Evolutionary conservation across 2,329 filamentous ascomycete genomes (phyloP), one percentile per base, ranked within the genome.

Genomic region (Venturia asperata): DNA sequence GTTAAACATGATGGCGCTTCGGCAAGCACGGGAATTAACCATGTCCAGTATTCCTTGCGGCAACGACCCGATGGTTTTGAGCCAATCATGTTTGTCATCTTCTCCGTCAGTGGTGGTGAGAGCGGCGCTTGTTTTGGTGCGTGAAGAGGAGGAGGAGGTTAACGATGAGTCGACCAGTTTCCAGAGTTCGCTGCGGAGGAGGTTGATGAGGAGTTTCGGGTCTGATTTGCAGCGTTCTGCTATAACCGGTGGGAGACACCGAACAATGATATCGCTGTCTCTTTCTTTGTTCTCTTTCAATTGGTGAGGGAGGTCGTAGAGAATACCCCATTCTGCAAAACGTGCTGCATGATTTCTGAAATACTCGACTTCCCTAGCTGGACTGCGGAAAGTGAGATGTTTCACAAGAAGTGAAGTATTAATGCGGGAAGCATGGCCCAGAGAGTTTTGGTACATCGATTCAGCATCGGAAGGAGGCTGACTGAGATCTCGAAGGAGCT

Each of bases 1-100:
- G 69, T 93, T 93, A 76, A 95, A 95, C 89, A 92, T 93, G 72
- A 94, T 86, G 2, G 91, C 89, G 43, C 88, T 90, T 64, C 89
- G 82, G 71, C 90, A 94, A 1, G 90, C 85, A 65, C 88, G 82
- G 0, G 89, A 92, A 71, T 91, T 87, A 5, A 93, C 77, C 72
- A 93, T 76, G 39, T 95, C 89, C 4, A 95, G 70, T 15, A 97
- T 85, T 0, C 88, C 87, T 34, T 82, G 79, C 0, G 93, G 92
- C 69, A 90, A 95, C 1, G 81, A 81, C 39, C 85, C 83, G 49
- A 96, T 84, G 6, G 79, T 79, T 1, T 81, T 76, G 0, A 89
- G 77, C 87, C 88, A 92, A 15, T 67, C 55, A 19, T 70, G 67
- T 17, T 68, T 45, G 10, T 65, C 27, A 34, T 62, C 24, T 15